These are phyloP conservation scores for Coleophoma eucalyptorum DNA, from an alignment of 2,329 filamentous ascomycete species.

Conservation along the genomic window DNA sequence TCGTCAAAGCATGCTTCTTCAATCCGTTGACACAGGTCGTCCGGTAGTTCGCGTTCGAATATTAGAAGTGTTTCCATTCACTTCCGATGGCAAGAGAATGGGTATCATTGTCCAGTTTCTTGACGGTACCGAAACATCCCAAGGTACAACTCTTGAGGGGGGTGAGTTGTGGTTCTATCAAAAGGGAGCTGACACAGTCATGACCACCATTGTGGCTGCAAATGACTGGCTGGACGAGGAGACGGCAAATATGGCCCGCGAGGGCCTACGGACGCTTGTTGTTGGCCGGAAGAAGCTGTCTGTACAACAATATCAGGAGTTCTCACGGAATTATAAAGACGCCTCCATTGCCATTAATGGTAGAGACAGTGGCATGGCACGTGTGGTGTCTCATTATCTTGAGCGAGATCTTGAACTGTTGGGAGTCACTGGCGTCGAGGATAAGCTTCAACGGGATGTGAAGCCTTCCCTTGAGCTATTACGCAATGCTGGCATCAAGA, in stretches of 20 bases:
- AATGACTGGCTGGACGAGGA: conserved; percentile 99
- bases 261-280: conserved; percentile 89
- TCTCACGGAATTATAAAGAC: conserved; percentile 69
- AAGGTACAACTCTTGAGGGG: conserved; percentile 43
- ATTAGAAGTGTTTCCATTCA: conserved; percentile 94
- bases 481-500: conserved; percentile 96
- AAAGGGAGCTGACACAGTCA: conserved; percentile 97
- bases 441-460: conserved; percentile 92
- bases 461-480: conserved; percentile 93
- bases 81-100: conserved; percentile 97
- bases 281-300: conserved; percentile 90
- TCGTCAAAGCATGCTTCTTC: conserved; percentile 77
- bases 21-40: conserved; percentile 70
- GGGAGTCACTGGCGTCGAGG: conserved; percentile 96
- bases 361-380: conserved; percentile 78
- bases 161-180: conserved; percentile 98
- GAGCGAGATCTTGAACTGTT: conserved; percentile 88
- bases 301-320: conserved; percentile 73
- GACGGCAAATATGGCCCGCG: conserved; percentile 98
- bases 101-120: conserved; percentile 91
- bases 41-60: conserved; percentile 82
- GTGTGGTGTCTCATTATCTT: conserved; percentile 74
- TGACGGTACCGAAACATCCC: conserved; percentile 46
- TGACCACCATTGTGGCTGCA: conserved; percentile 89
- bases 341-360: conserved; percentile 77